phyloP scores from a whole-genome alignment of 2,329 filamentous ascomycete genomes.

The Kalaharituber pfeilii region DNA sequence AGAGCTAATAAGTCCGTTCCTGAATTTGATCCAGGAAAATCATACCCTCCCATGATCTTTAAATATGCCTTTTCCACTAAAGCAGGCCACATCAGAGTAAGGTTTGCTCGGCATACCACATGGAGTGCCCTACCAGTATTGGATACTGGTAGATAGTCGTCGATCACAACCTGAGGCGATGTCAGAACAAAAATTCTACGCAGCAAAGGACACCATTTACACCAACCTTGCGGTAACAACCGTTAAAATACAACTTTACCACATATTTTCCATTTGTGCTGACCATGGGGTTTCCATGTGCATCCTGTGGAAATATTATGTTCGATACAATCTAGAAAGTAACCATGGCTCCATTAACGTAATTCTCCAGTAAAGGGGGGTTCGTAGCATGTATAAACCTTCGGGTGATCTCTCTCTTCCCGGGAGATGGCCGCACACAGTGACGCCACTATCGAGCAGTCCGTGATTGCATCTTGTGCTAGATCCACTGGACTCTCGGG shows the following conservation, averaged over 20 bases:
- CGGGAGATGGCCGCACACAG: constrained; percentile 65
- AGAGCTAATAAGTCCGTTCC: constrained; percentile 86
- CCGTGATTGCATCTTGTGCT: constrained; percentile 86
- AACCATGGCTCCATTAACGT: background rate
- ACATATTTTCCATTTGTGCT: constrained; percentile 79
- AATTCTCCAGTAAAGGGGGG: background rate
- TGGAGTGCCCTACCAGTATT: constrained; percentile 60
- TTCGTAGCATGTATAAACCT: no score
- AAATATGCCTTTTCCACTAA: constrained; percentile 91
- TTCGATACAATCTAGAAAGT: constrained; percentile 45
- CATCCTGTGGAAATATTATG: constrained; percentile 59
- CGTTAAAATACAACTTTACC: constrained; percentile 88
- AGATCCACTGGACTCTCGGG: constrained; percentile 51
- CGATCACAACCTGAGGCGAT: constrained; percentile 52
- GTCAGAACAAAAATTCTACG: background rate
- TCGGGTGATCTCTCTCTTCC: constrained; percentile 48
- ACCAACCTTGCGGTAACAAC: constrained; percentile 47
- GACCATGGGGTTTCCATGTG: constrained; percentile 38
- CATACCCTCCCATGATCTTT: constrained; percentile 87
- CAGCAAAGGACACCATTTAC: background rate
- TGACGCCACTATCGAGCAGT: constrained; percentile 93
- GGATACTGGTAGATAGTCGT: constrained; percentile 70
- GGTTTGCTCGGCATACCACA: constrained; percentile 71
- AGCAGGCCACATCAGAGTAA: constrained; percentile 73
- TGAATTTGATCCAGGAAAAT: constrained; percentile 94